phyloP scores from a whole-genome alignment of 2,329 filamentous ascomycete genomes.

The Didymella segeticola region DNA sequence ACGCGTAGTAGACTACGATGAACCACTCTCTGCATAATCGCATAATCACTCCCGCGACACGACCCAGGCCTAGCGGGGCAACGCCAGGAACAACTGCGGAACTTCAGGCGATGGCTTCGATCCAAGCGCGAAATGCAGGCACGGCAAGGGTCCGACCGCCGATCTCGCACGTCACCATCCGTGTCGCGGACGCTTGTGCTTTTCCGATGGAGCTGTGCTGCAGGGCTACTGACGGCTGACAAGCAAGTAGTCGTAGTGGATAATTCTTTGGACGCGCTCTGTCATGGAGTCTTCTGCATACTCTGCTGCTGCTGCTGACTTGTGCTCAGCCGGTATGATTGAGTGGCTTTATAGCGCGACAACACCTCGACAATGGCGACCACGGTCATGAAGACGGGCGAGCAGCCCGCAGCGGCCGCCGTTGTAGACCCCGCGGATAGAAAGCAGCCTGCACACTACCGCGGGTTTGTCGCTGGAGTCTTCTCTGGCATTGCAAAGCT shows the following conservation, averaged over 20 bases:
- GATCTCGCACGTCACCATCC: constrained; percentile 40
- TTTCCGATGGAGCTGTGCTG: constrained; percentile 32
- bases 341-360: constrained; percentile 3
- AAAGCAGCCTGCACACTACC: constrained; percentile 69
- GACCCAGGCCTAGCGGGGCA: constrained; percentile 11
- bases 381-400: constrained; percentile 41
- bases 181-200: constrained; percentile 41
- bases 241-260: constrained; percentile 15
- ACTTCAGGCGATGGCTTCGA: not conserved
- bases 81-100: constrained; percentile 13
- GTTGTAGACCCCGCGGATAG: constrained; percentile 38
- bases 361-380: constrained; percentile 41
- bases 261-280: not conserved
- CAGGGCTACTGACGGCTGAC: constrained; percentile 16
- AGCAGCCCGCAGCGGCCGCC: constrained; percentile 34
- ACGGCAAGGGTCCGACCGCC: constrained; percentile 23
- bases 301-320: constrained; percentile 6
- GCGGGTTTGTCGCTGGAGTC: constrained; percentile 95
- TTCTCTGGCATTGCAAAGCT: constrained; percentile 94
- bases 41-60: constrained; percentile 2
- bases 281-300: constrained; percentile 18
- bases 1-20: constrained; percentile 2
- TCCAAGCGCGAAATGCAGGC: constrained; percentile 9
- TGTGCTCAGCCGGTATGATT: constrained; percentile 32
- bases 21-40: constrained; percentile 2